Conservation (phyloP, 129 eudicot species). For the Lonicera japonica region DNA sequence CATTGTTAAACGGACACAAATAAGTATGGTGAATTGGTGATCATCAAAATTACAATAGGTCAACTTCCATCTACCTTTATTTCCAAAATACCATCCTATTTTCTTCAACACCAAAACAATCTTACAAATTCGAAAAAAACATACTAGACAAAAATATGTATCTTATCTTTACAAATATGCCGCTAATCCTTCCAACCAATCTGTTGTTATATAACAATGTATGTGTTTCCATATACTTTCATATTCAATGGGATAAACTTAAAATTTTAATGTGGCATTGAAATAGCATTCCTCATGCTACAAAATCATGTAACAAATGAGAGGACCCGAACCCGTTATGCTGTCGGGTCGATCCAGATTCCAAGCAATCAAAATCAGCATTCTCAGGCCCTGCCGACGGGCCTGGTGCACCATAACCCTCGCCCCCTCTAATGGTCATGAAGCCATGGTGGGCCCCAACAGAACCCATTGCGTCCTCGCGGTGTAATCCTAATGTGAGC, state of each 20-base stretch:
- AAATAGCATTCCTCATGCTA: constrained; percentile 33
- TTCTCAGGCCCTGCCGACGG: constrained; percentile 38
- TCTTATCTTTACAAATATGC: constrained; percentile 51
- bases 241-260: constrained; percentile 2
- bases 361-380: constrained; percentile 41
- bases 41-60: not conserved
- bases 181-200: constrained; percentile 10
- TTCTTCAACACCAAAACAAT: not conserved
- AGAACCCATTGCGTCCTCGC: constrained; percentile 46
- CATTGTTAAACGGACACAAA: too few species aligned
- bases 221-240: constrained; percentile 2
- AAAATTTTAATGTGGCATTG: not conserved
- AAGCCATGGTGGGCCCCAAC: constrained; percentile 29
- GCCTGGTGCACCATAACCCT: constrained; percentile 25
- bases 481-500: constrained; percentile 63
- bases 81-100: constrained; percentile 3
- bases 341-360: constrained; percentile 33
- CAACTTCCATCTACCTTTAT: not conserved
- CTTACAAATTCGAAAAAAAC: constrained; percentile 12
- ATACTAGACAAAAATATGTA: constrained; percentile 22
- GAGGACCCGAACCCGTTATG: constrained; percentile 47
- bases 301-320: constrained; percentile 57
- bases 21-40: too few species aligned
- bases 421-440: constrained; percentile 30
- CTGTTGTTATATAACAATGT: not conserved